Evolutionary conservation across 345 rosid genomes (phyloP).

Genomic region (Eucalyptus marginata): DNA sequence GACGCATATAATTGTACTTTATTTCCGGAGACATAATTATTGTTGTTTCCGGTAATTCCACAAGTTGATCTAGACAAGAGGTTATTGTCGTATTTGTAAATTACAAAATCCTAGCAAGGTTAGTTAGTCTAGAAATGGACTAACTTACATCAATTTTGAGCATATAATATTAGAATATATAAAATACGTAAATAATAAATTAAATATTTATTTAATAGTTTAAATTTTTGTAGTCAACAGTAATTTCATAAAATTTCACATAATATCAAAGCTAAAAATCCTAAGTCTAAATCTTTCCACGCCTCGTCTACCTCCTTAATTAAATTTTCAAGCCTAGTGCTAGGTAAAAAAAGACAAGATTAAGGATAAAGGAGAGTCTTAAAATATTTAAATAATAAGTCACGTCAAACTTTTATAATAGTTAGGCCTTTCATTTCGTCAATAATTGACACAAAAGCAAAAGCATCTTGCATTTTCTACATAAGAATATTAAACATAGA

Average conservation of each 20-base stretch:
- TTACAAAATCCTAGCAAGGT: not conserved
- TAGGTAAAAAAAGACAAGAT: too few species aligned
- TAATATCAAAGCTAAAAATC: accelerated
- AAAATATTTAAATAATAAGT: too few species aligned
- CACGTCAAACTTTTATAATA: too few species aligned
- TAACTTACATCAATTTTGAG: not conserved
- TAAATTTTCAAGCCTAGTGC: too few species aligned
- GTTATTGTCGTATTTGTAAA: not conserved
- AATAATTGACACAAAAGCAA: not conserved
- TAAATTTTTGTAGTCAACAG: too few species aligned
- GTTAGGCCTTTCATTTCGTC: not conserved
- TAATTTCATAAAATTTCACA: too few species aligned
- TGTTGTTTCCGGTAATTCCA: not conserved
- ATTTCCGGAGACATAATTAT: not conserved
- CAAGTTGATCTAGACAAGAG: not conserved
- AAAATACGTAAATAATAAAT: too few species aligned
- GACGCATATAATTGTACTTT: not conserved
- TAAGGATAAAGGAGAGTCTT: too few species aligned
- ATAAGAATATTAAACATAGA: not conserved
- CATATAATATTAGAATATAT: not conserved
- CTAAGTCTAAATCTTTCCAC: too few species aligned
- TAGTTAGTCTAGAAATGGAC: not conserved
- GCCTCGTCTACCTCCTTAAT: too few species aligned
- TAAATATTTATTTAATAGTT: too few species aligned
- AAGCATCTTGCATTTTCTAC: not conserved